A percentile compares a stretch with the other conserved stretches of the same genome.
Conservation (phyloP, 1,284 basidiomycete species). For the Naganishia albida region DNA sequence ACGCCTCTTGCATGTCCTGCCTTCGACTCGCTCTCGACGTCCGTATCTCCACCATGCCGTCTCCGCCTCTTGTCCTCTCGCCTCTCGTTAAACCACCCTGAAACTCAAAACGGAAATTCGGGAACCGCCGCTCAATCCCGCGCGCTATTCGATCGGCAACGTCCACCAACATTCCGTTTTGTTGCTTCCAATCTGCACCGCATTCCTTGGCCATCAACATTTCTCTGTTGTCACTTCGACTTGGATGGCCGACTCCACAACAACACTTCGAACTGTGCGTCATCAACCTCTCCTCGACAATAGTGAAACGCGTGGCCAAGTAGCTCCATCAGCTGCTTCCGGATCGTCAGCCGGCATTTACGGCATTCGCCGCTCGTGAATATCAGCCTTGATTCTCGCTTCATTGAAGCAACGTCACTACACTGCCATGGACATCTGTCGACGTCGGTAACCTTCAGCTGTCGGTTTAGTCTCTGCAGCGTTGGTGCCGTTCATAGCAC, state of each 20-base stretch:
- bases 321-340: not conserved
- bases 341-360: constrained; percentile 2
- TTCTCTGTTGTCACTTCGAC: not conserved
- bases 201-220: constrained; percentile 5
- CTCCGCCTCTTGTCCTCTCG: not conserved
- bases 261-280: not conserved
- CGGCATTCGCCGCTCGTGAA: not conserved
- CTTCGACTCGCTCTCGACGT: not conserved
- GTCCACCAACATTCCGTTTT: constrained; percentile 1
- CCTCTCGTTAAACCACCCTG: not conserved
- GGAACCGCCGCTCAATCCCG: not conserved
- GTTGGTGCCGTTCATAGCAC: no score
- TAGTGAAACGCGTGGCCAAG: not conserved
- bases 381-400: constrained; percentile 3
- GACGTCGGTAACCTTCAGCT: not conserved
- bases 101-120: not conserved
- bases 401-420: not conserved
- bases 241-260: not conserved
- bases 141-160: constrained; percentile 13
- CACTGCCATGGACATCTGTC: constrained; percentile 11
- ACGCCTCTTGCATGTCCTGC: not conserved
- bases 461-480: not conserved
- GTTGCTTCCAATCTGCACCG: constrained; percentile 19
- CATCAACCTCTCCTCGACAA: not conserved
- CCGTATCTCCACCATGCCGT: no score